phyloP scores from a whole-genome alignment of 352 stramenopile species.

The Pythium plurisporium region DNA sequence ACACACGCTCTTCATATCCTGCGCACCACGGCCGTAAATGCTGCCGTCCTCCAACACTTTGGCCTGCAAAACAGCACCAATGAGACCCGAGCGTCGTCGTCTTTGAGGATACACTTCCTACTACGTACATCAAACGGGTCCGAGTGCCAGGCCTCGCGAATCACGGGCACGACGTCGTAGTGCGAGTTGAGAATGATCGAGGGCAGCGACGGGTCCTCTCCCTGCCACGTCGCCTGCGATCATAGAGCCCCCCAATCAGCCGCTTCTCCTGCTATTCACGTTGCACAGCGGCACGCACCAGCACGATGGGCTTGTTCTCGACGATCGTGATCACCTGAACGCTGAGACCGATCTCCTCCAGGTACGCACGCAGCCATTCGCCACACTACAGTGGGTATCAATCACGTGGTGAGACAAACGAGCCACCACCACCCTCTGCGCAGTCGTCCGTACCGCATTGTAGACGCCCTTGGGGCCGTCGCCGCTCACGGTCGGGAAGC shows the following conservation, averaged over 20 bases:
- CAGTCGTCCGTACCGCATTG: constrained; percentile 29
- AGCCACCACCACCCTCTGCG: too few relatives aligned
- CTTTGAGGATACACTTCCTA: too few relatives aligned
- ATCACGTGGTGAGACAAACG: background rate
- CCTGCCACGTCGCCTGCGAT: constrained; percentile 78
- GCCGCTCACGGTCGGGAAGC: constrained; percentile 71
- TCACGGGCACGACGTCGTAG: constrained; percentile 96
- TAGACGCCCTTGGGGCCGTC: constrained; percentile 68
- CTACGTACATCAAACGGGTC: constrained; percentile 88
- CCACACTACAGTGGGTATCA: constrained; percentile 32
- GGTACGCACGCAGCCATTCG: constrained; percentile 50
- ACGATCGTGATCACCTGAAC: constrained; percentile 52
- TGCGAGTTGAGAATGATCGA: constrained; percentile 93
- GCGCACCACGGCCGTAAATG: constrained; percentile 91
- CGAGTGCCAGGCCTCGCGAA: constrained; percentile 82
- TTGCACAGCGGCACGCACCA: constrained; percentile 40
- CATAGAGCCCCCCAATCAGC: background rate
- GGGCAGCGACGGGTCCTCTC: constrained; percentile 77
- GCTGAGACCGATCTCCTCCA: constrained; percentile 25
- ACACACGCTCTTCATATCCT: constrained; percentile 97
- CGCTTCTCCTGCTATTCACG: background rate
- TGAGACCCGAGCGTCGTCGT: background rate
- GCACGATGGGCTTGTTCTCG: constrained; percentile 85
- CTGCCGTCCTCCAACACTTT: constrained; percentile 84
- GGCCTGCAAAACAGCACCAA: constrained; percentile 22